phyloP scores from a whole-genome alignment of 805 yeast genomes.

The Huiozyma naganishii region DNA sequence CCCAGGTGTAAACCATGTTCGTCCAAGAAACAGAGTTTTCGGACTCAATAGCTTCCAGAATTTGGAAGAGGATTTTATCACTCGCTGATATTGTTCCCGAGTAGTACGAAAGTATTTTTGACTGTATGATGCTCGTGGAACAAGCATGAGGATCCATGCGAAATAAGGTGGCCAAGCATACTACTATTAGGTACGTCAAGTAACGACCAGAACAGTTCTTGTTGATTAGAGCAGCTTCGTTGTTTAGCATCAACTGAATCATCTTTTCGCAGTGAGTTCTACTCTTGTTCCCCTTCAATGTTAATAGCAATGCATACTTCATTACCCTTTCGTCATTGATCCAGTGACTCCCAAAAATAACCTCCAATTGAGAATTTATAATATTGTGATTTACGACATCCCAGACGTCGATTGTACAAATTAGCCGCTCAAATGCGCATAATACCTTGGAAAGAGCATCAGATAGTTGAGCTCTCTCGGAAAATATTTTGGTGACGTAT shows the following conservation, averaged over 20 bases:
- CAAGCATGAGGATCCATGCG: constrained; percentile 34
- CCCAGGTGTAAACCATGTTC: constrained; percentile 55
- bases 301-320: constrained; percentile 33
- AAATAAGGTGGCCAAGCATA: constrained; percentile 41
- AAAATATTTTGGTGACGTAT: constrained; percentile 52
- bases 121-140: constrained; percentile 39
- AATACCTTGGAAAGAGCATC: constrained; percentile 28
- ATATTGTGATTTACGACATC: constrained; percentile 34
- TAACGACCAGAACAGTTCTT: constrained; percentile 15
- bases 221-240: constrained; percentile 32
- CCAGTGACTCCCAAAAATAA: constrained; percentile 42
- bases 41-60: constrained; percentile 50
- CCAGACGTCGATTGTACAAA: constrained; percentile 28
- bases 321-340: constrained; percentile 32
- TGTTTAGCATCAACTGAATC: constrained; percentile 54
- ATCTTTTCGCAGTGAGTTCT: constrained; percentile 38
- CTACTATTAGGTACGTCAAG: constrained; percentile 34
- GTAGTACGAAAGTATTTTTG: constrained; percentile 42
- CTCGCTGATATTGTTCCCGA: constrained; percentile 50
- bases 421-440: constrained; percentile 25
- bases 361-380: constrained; percentile 57
- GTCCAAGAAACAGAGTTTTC: constrained; percentile 51
- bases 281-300: constrained; percentile 30
- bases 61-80: constrained; percentile 50
- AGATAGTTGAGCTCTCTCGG: constrained; percentile 33